Conservation (phyloP, 768 basidiomycete genomes). For the Leccinum olivaceopallidum region DNA sequence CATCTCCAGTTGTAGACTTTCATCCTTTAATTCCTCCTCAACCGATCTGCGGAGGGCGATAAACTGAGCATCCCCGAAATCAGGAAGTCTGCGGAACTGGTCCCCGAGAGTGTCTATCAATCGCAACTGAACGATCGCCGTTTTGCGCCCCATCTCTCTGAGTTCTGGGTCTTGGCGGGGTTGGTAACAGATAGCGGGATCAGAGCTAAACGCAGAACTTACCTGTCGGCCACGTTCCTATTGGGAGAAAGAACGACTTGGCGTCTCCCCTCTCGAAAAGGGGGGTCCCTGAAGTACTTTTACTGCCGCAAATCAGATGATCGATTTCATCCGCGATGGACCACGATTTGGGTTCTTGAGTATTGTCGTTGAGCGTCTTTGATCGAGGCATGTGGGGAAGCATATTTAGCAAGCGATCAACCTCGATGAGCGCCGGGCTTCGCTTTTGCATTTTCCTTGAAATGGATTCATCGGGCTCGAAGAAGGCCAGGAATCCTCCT, state of each 20-base stretch:
- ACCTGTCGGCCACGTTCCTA: slow-evolving; percentile 8
- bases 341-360: slow-evolving; percentile 4
- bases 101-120: slow-evolving; percentile 7
- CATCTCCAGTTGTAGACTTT: slow-evolving; percentile 2
- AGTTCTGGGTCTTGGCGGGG: neutral
- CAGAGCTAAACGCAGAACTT: neutral
- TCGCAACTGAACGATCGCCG: slow-evolving; percentile 3
- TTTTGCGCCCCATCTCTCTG: slow-evolving; percentile 7
- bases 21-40: slow-evolving; percentile 1
- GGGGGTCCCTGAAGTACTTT: neutral
- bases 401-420: slow-evolving; percentile 7
- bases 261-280: neutral
- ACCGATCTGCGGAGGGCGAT: neutral
- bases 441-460: slow-evolving; percentile 1
- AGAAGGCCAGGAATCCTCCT: slow-evolving; percentile 7
- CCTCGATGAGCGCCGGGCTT: slow-evolving; percentile 3
- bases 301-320: neutral
- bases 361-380: neutral
- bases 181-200: neutral
- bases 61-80: slow-evolving; percentile 2
- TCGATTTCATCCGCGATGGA: slow-evolving; percentile 4
- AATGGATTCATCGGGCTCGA: slow-evolving; percentile 5
- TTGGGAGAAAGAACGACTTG: slow-evolving; percentile 5
- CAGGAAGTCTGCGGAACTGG: slow-evolving; percentile 4
- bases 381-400: slow-evolving; percentile 9